Evolutionary conservation across 345 rosid species (phyloP), one percentile per base, ranked within the genome.

Genomic region (Garcia nutans): DNA sequence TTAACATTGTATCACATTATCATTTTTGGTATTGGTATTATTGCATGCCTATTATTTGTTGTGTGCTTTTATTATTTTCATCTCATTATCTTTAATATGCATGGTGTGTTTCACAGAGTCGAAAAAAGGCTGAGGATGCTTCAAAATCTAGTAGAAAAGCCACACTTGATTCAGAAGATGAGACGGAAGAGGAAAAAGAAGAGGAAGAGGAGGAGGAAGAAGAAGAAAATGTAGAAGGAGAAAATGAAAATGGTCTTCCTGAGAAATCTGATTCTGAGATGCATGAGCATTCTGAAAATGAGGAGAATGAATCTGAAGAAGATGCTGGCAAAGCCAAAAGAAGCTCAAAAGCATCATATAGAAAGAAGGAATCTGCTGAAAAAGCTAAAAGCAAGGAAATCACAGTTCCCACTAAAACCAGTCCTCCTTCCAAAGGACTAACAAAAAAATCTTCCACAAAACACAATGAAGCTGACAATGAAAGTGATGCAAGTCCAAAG

Each of bases 251-350:
- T 87, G 99, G 93, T 55, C 76, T 80, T 78, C 74, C 85, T 8
- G 95, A 88, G 77, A 85, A 88, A 82, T 89, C 91, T 77, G 96
- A 89, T 83, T 81, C 84, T 26, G 90, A 87, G 82, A 84, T 82
- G 79, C 77, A 79, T 10, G 89, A 84, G 66, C 74, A 72, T 68
- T 86, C 94, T 68, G 88, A 85, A 81, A 92, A 91, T 24, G 93
- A 90, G 78, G 96, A 89, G 80, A 77, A 71, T 80, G 89, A 83
- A 69, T 83, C 93, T 24, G 96, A 90, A 72, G 97, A 90, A 77
- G 91, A 93, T n/a, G 62, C 62, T 24, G 60, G 74, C 58, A 93
- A 87, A 82, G 86, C 68, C 83, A 96, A 88, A 83, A 86, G 52
- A 80, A 84, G 80, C 65, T 72, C 87, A 60, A 88, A 82, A 65